A percentile compares a stretch with the other conserved stretches of the same genome.
phyloP scores from a whole-genome alignment of 257 asterid species.

The Vinca minor region DNA sequence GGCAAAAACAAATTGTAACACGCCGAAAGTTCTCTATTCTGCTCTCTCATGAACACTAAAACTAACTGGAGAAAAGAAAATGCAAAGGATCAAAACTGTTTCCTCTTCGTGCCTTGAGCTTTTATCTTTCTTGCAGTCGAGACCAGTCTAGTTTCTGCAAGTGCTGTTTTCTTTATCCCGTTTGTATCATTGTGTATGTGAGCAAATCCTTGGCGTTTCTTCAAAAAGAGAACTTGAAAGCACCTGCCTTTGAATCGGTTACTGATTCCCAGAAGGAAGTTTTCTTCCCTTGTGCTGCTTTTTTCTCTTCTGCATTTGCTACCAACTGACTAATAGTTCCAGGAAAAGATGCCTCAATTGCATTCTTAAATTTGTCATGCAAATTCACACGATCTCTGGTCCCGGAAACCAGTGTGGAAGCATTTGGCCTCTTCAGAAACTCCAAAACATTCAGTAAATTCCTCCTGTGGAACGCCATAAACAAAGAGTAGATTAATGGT shows the following conservation, averaged over 20 bases:
- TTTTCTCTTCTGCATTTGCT: conserved; percentile 52
- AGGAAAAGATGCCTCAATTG: conserved; percentile 52
- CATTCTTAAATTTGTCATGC: conserved; percentile 68
- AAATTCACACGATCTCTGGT: conserved; percentile 76
- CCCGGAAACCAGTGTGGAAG: conserved; percentile 84
- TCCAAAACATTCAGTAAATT: conserved; percentile 73
- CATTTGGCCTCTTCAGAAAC: conserved; percentile 84
- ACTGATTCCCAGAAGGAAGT: conserved; percentile 83
- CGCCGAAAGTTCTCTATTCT: not conserved
- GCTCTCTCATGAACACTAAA: not conserved
- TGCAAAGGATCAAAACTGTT: not conserved
- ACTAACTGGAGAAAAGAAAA: not conserved
- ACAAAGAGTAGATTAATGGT: not conserved
- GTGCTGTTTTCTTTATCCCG: not conserved
- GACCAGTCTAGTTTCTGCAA: too few relatives aligned
- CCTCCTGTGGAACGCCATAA: conserved; percentile 47
- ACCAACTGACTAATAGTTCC: conserved; percentile 55
- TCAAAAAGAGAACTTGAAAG: too few relatives aligned
- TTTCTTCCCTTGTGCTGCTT: conserved; percentile 37
- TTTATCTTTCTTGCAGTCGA: not conserved
- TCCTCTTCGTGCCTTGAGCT: not conserved
- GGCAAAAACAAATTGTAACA: not conserved
- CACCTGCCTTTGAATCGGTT: conserved; percentile 73
- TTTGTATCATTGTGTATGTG: too few relatives aligned
- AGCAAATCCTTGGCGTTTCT: too few relatives aligned